Evolutionary conservation across 164 flowering plant species (phyloP).

Genomic region (Berberis vulgaris): DNA sequence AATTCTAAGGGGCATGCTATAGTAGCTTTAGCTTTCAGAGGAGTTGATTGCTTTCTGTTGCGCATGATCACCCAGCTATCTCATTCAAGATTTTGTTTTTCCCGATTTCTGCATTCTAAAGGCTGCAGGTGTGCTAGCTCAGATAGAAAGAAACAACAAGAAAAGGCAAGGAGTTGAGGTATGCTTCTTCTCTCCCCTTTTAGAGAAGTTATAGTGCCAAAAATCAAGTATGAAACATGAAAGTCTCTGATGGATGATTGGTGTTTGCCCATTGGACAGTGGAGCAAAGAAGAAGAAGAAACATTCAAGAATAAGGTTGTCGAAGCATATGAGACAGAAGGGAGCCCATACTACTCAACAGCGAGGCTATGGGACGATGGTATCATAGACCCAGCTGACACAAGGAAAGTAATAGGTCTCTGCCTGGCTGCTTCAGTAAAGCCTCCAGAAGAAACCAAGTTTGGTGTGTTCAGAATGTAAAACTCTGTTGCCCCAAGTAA

Average conservation of each 20-base stretch:
- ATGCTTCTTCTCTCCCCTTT: slow-evolving; percentile 1
- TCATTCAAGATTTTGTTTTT: too few species aligned
- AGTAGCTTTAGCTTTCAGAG: too few species aligned
- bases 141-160: slow-evolving; percentile 74
- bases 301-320: slow-evolving; percentile 63
- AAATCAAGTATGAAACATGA: background rate
- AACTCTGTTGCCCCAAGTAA: background rate
- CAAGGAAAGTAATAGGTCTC: slow-evolving; percentile 67
- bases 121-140: slow-evolving; percentile 97
- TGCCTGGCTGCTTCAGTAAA: slow-evolving; percentile 70
- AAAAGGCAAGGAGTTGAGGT: slow-evolving; percentile 79
- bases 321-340: slow-evolving; percentile 83
- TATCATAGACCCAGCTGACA: slow-evolving; percentile 89
- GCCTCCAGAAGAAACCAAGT: slow-evolving; percentile 57
- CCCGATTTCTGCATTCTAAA: slow-evolving; percentile 5
- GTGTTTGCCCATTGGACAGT: slow-evolving; percentile 32
- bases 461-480: slow-evolving; percentile 97
- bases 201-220: too few species aligned
- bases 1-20: too few species aligned
- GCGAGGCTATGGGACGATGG: slow-evolving; percentile 99
- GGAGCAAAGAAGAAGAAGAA: slow-evolving; percentile 82
- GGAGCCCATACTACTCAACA: slow-evolving; percentile 77
- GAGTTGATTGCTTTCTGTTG: too few species aligned
- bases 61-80: too few species aligned
- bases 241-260: slow-evolving; percentile 4